Evolutionary conservation across 805 yeast genomes (phyloP), one percentile per base, ranked within the genome.

Genomic region (Wickerhamomyces bisporus): DNA sequence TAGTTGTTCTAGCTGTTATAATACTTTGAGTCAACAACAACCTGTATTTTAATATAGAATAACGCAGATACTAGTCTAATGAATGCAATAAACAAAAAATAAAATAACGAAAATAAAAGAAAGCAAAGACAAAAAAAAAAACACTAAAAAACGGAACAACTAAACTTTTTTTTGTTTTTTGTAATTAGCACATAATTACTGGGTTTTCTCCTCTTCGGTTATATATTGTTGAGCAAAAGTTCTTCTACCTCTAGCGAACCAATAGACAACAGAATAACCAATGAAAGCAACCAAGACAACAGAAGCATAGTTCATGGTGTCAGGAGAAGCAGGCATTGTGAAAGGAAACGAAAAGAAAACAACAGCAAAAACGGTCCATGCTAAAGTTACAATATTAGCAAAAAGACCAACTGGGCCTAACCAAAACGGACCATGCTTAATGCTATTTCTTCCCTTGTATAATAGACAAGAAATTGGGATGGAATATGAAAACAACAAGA

Each of bases 341-440:
- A 75, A 61, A 20, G 88, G 87, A 65, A 81, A 75, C 32, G 77
- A 74, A 62, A 72, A 80, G 57, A 81, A 76, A 2, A 79, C 70
- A 5, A 73, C 42, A 5, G 80, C 70, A 48, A 81, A 81, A 0
- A 68, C 34, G 0, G 84, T 67, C 83, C 86, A 81, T 4, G 55
- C 48, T 6, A 79, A 44, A 11, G 75, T 62, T 3, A 79, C 72
- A 24, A 68, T 49, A 48, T 79, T 79, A 34, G 71, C 58, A 32
- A 75, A 45, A 0, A 63, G 52, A 3, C 86, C 86, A 40, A 73
- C 35, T 41, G 64, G 63, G 5, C 83, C 82, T 37, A 72, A 51
- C 82, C 86, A 79, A 55, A 76, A 79, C 18, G 81, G 85, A 32
- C 86, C 86, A 54, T 68, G 79, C 41, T 53, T 61, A 40, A 77